Evolutionary conservation across 1,139 yeast species (phyloP), one percentile per base, ranked within the genome.

Genomic region (Geotrichum restrictum): DNA sequence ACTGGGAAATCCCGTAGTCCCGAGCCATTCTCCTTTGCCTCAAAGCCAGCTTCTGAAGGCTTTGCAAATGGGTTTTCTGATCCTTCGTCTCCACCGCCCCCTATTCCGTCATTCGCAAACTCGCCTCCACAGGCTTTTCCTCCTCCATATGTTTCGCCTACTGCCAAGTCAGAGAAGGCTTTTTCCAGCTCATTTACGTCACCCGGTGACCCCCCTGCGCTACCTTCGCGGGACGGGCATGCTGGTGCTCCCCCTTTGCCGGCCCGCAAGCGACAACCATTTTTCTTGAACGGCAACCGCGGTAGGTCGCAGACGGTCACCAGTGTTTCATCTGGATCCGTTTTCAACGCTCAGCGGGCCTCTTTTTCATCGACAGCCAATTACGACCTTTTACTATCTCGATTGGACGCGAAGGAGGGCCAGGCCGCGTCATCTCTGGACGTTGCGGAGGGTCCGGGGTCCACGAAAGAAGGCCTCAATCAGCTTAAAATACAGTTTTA

Each of bases 371-470:
- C 67, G 3, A 60, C 68, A 5, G 64, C 73, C 41, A 74, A 74
- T 58, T 73, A 77, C 58, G 77, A 74, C 56, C 73, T 75, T 50
- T 71, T 80, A 6, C 72, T 79, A 58, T 73, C 74, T 57, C 74
- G 78, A 52, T 72, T 78, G 52, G 77, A 76, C 52, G 18, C 21
- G 3, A 43, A 43, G 31, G 73, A 70, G 49, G 76, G 78, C 32
- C 74, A 73, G 24, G 80, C 78, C 16, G 74, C 49, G 11, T 22
- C 34, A 8, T 13, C 36, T 13, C 6, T 24, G 75, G 14, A 67
- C 76, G 59, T 65, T 64, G 51, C 65, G 71, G 49, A 71, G 60
- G 34, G 63, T 59, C 37, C 42, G 6, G 60, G 55, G 11, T 51
- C 60, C 2, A 67, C 64, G 46, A 69, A 76, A 60, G 81, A 78